These are phyloP conservation scores for Colletotrichum endophyticum DNA, from an alignment of 2,329 filamentous ascomycete genomes.

Conservation along the genomic window DNA sequence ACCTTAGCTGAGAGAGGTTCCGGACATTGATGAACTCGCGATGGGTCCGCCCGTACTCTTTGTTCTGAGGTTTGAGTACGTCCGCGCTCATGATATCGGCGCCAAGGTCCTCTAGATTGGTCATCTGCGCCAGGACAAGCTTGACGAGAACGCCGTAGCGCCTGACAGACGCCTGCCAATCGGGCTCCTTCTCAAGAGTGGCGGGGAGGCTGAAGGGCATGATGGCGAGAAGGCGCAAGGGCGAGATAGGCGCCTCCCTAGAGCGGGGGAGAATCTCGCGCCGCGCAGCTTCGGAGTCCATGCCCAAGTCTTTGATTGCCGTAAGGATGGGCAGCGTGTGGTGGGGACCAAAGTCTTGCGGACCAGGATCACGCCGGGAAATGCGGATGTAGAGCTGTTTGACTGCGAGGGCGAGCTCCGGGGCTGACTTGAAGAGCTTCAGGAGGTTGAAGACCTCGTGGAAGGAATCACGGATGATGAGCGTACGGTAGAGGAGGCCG, in stretches of 20 bases:
- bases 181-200: too few species aligned
- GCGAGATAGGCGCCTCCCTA: too few species aligned
- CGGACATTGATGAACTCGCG: not conserved
- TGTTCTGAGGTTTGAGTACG: not conserved
- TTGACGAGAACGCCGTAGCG: not conserved
- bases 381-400: not conserved
- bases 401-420: not conserved
- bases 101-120: not conserved
- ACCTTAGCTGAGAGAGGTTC: not conserved
- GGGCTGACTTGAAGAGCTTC: not conserved
- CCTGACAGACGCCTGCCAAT: not conserved
- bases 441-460: not conserved
- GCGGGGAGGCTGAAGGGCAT: too few species aligned
- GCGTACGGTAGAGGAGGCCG: not conserved
- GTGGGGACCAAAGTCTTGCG: not conserved
- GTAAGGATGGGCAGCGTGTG: fast-evolving
- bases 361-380: fast-evolving
- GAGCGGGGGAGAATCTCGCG: not conserved
- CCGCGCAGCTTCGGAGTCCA: not conserved
- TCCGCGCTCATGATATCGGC: fast-evolving
- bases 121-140: not conserved
- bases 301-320: not conserved
- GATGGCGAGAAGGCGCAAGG: too few species aligned
- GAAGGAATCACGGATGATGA: not conserved
- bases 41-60: fast-evolving